Evolutionary conservation across 768 basidiomycete genomes (phyloP).

Genomic region (Cystobasidium ongulense): DNA sequence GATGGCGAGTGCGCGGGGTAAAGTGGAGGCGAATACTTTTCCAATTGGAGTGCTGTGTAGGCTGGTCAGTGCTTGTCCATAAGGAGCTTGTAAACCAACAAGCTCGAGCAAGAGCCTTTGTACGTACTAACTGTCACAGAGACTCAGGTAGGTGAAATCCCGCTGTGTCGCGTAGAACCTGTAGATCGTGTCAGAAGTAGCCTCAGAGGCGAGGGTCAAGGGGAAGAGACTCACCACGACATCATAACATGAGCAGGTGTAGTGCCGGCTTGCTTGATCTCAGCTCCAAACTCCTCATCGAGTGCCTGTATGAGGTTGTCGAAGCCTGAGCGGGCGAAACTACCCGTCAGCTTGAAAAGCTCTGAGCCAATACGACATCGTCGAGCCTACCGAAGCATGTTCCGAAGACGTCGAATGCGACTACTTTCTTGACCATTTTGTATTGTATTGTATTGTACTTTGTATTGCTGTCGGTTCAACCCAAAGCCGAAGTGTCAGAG

Average conservation of each 20-base stretch:
- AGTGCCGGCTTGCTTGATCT: slow-evolving; percentile 31
- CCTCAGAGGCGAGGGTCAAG: not conserved
- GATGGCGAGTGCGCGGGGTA: slow-evolving; percentile 26
- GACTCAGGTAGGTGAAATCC: slow-evolving; percentile 18
- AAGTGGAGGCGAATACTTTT: slow-evolving; percentile 27
- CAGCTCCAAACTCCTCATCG: slow-evolving; percentile 21
- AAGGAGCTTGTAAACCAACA: not conserved
- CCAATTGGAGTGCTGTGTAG: slow-evolving; percentile 19
- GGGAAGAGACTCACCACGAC: not conserved
- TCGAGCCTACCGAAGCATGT: slow-evolving; percentile 25
- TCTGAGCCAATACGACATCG: not conserved
- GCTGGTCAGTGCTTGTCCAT: too few relatives aligned
- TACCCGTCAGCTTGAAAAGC: not conserved
- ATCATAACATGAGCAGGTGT: slow-evolving; percentile 30
- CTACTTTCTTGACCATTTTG: slow-evolving; percentile 28
- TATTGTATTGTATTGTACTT: not conserved
- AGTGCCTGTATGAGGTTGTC: slow-evolving; percentile 18
- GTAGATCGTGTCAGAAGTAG: not conserved
- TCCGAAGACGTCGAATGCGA: slow-evolving; percentile 28
- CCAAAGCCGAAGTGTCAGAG: not conserved
- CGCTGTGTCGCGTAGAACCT: slow-evolving; percentile 27
- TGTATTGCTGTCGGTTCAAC: not conserved
- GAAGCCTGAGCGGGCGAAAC: slow-evolving; percentile 1
- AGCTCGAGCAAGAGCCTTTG: too few relatives aligned
- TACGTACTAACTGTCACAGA: slow-evolving; percentile 1